Evolutionary conservation across 2,329 filamentous ascomycete species (phyloP).

Genomic region (Aspergillus arachidicola): DNA sequence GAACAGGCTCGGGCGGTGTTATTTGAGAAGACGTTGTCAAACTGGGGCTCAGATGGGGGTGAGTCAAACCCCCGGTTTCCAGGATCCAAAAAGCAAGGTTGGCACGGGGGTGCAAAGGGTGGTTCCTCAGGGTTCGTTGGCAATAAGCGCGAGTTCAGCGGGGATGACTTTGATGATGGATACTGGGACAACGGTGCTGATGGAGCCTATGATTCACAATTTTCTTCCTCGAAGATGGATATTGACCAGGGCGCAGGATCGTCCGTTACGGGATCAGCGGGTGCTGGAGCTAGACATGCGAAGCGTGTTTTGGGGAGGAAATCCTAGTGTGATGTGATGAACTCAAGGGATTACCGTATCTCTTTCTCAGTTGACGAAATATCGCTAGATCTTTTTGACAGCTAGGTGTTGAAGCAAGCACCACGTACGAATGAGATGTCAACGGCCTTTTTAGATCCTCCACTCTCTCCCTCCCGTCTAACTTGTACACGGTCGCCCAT

Average conservation of each 20-base stretch:
- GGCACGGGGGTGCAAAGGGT: conserved; percentile 13
- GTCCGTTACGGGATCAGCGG: conserved; percentile 22
- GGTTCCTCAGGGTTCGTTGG: conserved; percentile 20
- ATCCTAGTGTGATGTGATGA: conserved; percentile 22
- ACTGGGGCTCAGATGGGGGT: conserved; percentile 19
- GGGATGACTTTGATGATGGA: conserved; percentile 43
- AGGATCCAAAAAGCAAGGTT: conserved; percentile 13
- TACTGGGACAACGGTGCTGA: conserved; percentile 36
- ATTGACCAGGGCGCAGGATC: conserved; percentile 40
- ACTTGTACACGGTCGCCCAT: background rate
- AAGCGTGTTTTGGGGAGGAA: conserved; percentile 43
- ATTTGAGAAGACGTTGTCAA: conserved; percentile 54
- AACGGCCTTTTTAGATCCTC: background rate
- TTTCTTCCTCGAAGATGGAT: conserved; percentile 40
- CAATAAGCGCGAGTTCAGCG: conserved; percentile 45
- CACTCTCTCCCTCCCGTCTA: no score
- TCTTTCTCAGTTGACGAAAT: conserved; percentile 1
- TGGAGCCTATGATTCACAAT: conserved; percentile 28
- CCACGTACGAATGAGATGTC: background rate
- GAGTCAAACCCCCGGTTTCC: background rate
- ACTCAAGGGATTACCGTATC: background rate
- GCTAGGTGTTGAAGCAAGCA: background rate
- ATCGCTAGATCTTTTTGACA: background rate
- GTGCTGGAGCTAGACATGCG: conserved; percentile 29
- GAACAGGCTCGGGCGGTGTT: conserved; percentile 52